Percentiles rank a stretch among this genome's conserved stretches.
These are phyloP conservation scores for Lichtheimia ornata DNA, from an alignment of 371 early-diverging fungal genomes.

Conservation along the genomic window DNA sequence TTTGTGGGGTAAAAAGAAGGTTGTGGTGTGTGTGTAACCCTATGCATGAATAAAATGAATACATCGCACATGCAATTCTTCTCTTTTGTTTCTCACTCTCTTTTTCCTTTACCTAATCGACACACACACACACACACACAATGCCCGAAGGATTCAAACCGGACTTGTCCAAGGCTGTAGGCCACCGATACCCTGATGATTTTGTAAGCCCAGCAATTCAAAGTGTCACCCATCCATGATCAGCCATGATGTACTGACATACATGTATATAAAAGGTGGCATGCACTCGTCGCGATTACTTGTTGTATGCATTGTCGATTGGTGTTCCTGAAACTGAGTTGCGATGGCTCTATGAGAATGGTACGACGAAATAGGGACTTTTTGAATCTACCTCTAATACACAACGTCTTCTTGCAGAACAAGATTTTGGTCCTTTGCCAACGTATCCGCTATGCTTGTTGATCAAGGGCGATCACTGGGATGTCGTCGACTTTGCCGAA, in stretches of 20 bases:
- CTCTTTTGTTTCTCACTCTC: neutral
- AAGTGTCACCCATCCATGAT: neutral
- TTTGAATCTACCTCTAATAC: too few species aligned
- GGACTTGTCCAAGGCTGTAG: conserved; percentile 57
- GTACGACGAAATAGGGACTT: conserved; percentile 14
- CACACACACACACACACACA: too few species aligned
- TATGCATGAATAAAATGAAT: too few species aligned
- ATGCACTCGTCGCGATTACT: conserved; percentile 68
- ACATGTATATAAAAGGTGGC: conserved; percentile 31
- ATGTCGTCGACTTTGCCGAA: conserved; percentile 63
- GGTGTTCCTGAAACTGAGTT: conserved; percentile 63
- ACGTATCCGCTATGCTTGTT: conserved; percentile 68
- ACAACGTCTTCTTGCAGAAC: neutral
- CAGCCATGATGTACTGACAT: neutral
- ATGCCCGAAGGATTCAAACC: conserved; percentile 29
- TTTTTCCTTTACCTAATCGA: neutral
- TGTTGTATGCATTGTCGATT: conserved; percentile 71
- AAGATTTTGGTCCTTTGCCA: conserved; percentile 57
- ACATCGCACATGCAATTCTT: neutral
- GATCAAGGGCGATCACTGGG: conserved; percentile 54
- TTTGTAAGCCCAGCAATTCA: conserved; percentile 11
- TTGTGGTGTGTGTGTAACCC: too few species aligned
- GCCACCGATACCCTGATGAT: conserved; percentile 33
- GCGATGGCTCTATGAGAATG: conserved; percentile 67
- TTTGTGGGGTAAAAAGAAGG: too few species aligned